Conservation (phyloP, 352 stramenopile genomes). For the Globisporangium abappressorium region DNA sequence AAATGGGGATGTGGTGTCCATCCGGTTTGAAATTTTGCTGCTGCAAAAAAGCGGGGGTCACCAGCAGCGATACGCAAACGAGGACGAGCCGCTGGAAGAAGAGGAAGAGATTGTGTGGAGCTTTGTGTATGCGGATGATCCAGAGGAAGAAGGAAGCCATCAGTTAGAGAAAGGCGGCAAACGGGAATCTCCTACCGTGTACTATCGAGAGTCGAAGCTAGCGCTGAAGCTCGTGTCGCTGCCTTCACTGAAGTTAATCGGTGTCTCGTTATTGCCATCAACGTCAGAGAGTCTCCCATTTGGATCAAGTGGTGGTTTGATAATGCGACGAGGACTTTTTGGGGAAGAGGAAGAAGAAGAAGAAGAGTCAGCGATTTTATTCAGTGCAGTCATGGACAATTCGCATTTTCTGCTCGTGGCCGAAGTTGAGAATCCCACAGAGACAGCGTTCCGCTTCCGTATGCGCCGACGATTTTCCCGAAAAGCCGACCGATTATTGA, state of each 20-base stretch:
- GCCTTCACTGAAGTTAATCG: conserved; percentile 44
- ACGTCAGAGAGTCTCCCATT: conserved; percentile 18
- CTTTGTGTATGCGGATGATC: conserved; percentile 44
- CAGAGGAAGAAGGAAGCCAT: neutral
- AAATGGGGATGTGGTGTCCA: conserved; percentile 30
- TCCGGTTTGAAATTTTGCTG: conserved; percentile 41
- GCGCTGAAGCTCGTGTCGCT: conserved; percentile 43
- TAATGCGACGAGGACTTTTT: neutral
- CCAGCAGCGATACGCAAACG: conserved; percentile 4
- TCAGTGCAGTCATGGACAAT: conserved; percentile 42
- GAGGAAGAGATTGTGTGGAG: conserved; percentile 59
- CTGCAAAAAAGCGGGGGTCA: conserved; percentile 11
- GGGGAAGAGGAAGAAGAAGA: conserved; percentile 5
- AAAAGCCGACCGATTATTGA: neutral
- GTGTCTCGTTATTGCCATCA: conserved; percentile 35
- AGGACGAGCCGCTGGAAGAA: conserved; percentile 24
- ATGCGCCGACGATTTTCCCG: conserved; percentile 17
- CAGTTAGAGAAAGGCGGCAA: conserved; percentile 3
- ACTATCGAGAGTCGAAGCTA: conserved; percentile 57
- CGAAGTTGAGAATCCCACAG: conserved; percentile 63
- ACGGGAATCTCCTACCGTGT: conserved; percentile 17
- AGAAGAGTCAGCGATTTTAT: neutral
- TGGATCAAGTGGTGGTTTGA: neutral
- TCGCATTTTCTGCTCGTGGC: conserved; percentile 43
- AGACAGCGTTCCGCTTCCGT: conserved; percentile 61